Evolutionary conservation across 2,329 filamentous ascomycete genomes (phyloP).

Genomic region (Colletotrichum eremochloae): DNA sequence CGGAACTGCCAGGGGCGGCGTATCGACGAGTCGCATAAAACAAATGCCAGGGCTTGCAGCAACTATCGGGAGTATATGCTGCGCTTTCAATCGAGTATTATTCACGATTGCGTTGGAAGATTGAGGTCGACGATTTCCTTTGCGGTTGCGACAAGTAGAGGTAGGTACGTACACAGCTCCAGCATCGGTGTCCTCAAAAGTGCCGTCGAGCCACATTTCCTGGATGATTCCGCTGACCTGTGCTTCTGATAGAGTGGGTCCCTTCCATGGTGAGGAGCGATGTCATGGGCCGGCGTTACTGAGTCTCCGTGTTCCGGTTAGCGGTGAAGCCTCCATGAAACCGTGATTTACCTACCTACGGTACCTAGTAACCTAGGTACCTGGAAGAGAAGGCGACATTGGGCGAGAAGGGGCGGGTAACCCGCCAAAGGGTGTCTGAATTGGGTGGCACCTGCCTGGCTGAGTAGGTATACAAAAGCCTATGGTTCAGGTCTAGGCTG

Average conservation of each 20-base stretch:
- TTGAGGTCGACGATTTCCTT: slow-evolving; percentile 23
- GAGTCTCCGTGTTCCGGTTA: slow-evolving; percentile 29
- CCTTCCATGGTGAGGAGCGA: slow-evolving; percentile 4
- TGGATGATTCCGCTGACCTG: slow-evolving; percentile 27
- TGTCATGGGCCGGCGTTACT: slow-evolving; percentile 35
- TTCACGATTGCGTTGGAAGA: slow-evolving; percentile 20
- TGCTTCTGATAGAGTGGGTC: slow-evolving; percentile 26
- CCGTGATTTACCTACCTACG: not conserved
- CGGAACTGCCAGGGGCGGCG: not conserved
- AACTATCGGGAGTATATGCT: slow-evolving; percentile 16
- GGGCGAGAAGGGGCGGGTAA: not conserved
- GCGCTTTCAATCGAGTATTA: slow-evolving; percentile 15
- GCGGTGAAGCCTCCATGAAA: not conserved
- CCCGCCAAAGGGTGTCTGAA: slow-evolving; percentile 7
- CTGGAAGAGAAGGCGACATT: not conserved
- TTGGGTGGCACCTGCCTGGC: slow-evolving; percentile 10
- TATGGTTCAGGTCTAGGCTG: slow-evolving; percentile 11
- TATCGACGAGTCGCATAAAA: slow-evolving; percentile 23
- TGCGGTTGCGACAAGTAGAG: slow-evolving; percentile 32
- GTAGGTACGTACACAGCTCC: slow-evolving; percentile 37
- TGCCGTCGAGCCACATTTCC: slow-evolving; percentile 41
- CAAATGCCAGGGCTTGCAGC: not conserved
- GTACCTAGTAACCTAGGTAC: not conserved
- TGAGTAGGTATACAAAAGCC: slow-evolving; percentile 11
- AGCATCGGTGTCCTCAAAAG: slow-evolving; percentile 42